Conservation (phyloP, 805 yeast genomes). For the Candida broadrunensis region DNA sequence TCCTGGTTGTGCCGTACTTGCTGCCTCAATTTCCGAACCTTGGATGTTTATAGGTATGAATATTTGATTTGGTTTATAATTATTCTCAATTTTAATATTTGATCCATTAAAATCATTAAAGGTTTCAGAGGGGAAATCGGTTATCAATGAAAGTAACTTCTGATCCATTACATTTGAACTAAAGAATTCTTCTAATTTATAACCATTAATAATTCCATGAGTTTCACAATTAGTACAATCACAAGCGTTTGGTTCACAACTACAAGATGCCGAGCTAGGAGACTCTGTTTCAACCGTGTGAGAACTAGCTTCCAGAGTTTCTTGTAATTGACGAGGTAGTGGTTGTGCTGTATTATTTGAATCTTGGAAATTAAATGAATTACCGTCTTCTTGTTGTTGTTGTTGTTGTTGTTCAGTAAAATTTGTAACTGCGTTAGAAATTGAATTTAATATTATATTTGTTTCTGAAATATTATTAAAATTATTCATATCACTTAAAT, state of each 20-base stretch:
- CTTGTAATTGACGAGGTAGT: background rate
- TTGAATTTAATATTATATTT: background rate
- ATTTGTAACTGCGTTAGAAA: background rate
- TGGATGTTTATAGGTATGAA: too few species aligned
- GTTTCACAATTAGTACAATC: conserved; percentile 43
- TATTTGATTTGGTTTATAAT: too few species aligned
- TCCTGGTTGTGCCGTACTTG: too few species aligned
- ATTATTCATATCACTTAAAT: conserved; percentile 10
- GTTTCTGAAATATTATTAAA: conserved; percentile 1
- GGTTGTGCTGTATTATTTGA: background rate
- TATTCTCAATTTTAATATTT: background rate
- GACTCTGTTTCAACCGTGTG: background rate
- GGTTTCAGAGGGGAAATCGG: conserved; percentile 2
- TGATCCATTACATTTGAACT: conserved; percentile 3
- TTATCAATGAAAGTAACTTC: background rate
- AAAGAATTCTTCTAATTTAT: conserved; percentile 37
- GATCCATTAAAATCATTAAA: background rate
- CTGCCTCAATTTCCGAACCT: too few species aligned
- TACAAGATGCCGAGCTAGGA: conserved; percentile 11
- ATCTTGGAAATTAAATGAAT: background rate
- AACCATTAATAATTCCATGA: conserved; percentile 44
- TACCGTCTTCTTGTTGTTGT: background rate
- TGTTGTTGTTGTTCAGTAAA: conserved; percentile 2
- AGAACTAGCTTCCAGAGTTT: background rate
- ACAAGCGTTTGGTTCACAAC: conserved; percentile 26